Evolutionary conservation across 2,329 filamentous ascomycete genomes (phyloP), one percentile per base, ranked within the genome.

Genomic region (Gliomastix tumulicola): DNA sequence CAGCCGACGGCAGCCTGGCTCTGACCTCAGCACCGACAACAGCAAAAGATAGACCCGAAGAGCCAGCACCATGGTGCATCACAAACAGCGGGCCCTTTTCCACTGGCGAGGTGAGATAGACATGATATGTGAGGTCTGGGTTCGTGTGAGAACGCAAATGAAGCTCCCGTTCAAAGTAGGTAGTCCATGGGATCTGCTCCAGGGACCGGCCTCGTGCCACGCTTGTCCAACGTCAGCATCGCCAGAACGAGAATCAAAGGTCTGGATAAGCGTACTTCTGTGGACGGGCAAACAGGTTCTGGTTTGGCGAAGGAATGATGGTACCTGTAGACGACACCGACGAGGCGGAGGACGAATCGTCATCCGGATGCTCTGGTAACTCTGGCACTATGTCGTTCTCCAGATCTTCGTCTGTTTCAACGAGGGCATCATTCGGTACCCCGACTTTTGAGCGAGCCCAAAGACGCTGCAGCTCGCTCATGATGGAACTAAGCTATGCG

Each of bases 291-390:
- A 88, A 88, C 28, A 88, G 66, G 43, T 81, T 82, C 48, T 82
- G 77, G 46, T 76, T 82, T 7, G 78, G 76, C 5, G 84, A 85
- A 1, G 89, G 88, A 44, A 88, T 82, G 42, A 97, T 74, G n/a
- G 90, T 97, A 19, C 89, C 88, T 4, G 88, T 88, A 2, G 89
- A 96, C 4, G 89, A 94, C 25, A 87, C 82, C n/a, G 88, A 95
- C 1, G 62, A 53, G 11, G 53, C 76, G 8, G 79, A 83, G 2
- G 80, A 85, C 12, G 80, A 84, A 55, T 85, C 82, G 49, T 86
- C 74, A 35, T 66, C 69, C 30, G 59, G 54, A 35, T 65, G 51
- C 38, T 65, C 61, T 7, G 58, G 62, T 37, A 71, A 49, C 44
- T 73, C 69, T 19, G 63, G 50, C 35, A 69, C 56, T 42, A 73